Base-by-base conservation (phyloP, 345 rosid species). In the Pistacia vera region DNA sequence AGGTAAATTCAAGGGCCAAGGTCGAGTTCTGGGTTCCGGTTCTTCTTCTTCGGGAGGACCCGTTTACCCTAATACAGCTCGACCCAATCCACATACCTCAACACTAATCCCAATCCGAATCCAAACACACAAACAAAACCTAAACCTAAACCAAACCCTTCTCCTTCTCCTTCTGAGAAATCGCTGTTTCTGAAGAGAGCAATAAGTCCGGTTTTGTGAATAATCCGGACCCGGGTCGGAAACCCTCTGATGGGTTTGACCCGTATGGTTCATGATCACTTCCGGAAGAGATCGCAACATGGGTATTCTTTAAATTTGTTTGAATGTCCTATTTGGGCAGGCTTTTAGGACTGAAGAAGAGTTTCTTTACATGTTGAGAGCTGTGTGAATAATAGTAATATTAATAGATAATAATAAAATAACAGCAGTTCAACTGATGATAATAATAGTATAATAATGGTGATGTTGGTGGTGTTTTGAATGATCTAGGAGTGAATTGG, bases 1-100 rank as follows among this genome's bases (percentile, higher is more conserved):
- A 5, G 88, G 88, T 44, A 93, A 93, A 85, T 95, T 95, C 86
- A 93, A 95, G 83, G 99, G 98, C 77, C 85, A 85, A 77, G 94
- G 97, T 73, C 71, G 96, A 70, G 97, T 91, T 41, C 77, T 93
- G 82, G 98, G 98, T 78, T 89, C 70, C 1, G 63, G 63, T 35
- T 38, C 66, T 5, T 63, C 96, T 16, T 86, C 95, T 16, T 86
- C 95, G 8, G 83, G 96, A 5, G 90, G 52, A 68, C 83, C 94
- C 49, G 67, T 75, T 74, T 83, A 87, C 78, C 86, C 93, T 9
- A 77, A 85, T 72, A 83, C 75, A 3, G 25, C 83, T 67, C 88
- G 92, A 25, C 81, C 81, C 51, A 71, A 80, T 60, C 79, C 88
- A 22, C 93, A 82, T 63, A 86, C 70, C 83, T 75, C 11, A 70